A percentile compares a stretch with the other conserved stretches of the same genome.
phyloP scores from a whole-genome alignment of 179 eudicot genomes.

The Beta corolliflora region DNA sequence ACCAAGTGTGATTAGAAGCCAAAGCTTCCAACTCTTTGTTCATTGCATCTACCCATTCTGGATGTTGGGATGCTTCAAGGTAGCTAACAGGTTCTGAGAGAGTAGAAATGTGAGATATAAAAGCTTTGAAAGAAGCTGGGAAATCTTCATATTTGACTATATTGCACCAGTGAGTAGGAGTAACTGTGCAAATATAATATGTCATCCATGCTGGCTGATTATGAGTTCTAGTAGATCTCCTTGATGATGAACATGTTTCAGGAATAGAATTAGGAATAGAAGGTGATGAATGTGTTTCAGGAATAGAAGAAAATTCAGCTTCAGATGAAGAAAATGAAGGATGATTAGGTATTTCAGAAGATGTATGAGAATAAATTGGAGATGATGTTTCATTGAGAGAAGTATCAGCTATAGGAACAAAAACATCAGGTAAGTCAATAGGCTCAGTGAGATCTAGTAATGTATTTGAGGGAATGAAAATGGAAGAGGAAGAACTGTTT shows the following conservation, averaged over 20 bases:
- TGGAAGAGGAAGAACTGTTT: background rate
- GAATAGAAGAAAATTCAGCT: no score
- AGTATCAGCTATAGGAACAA: background rate
- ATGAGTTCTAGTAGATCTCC: background rate
- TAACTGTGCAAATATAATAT: background rate
- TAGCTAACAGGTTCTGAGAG: background rate
- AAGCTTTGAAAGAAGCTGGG: background rate
- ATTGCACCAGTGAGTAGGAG: background rate
- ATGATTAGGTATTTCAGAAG: no score
- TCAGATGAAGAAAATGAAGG: accelerated
- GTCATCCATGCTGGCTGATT: background rate
- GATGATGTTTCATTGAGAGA: background rate
- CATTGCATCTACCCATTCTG: background rate
- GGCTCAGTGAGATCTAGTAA: accelerated
- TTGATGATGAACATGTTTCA: background rate
- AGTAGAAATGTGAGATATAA: background rate
- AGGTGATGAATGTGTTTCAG: background rate
- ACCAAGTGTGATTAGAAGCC: background rate
- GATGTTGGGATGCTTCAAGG: background rate
- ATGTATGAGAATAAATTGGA: no score
- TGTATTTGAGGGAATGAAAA: background rate
- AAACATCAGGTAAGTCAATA: background rate
- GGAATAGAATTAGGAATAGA: background rate
- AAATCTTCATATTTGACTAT: background rate
- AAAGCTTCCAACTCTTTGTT: background rate